A percentile compares a stretch with the other conserved stretches of the same genome.
These are phyloP conservation scores for cucumber (Cucumis sativus) DNA, from an alignment of 306 rosid species.

Conservation along the genomic window Cucumber_9930_V3 NC_026658.2:22849501-22850000, in stretches of 20 bases:
- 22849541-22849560: constrained; percentile 90
- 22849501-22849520: constrained; percentile 16
- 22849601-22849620: constrained; percentile 49
- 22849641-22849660: not conserved
- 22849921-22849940: constrained; percentile 82
- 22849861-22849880: constrained; percentile 12
- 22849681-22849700: not conserved
- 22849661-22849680: not conserved
- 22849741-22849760: not conserved
- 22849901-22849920: constrained; percentile 98
- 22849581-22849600: constrained; percentile 92
- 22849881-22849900: constrained; percentile 73
- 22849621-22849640: not conserved
- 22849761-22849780: not conserved
- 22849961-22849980: constrained; percentile 77
- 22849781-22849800: not conserved
- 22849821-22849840: not conserved
- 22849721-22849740: not conserved
- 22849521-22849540: constrained; percentile 56
- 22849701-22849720: not conserved
- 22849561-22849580: constrained; percentile 89
- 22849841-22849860: not conserved
- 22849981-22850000: constrained; percentile 33
- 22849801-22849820: not conserved
- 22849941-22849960: constrained; percentile 59